Evolutionary conservation across 75 land plant genomes (phyloP).

Genomic region (Selaginella tamariscina): DNA sequence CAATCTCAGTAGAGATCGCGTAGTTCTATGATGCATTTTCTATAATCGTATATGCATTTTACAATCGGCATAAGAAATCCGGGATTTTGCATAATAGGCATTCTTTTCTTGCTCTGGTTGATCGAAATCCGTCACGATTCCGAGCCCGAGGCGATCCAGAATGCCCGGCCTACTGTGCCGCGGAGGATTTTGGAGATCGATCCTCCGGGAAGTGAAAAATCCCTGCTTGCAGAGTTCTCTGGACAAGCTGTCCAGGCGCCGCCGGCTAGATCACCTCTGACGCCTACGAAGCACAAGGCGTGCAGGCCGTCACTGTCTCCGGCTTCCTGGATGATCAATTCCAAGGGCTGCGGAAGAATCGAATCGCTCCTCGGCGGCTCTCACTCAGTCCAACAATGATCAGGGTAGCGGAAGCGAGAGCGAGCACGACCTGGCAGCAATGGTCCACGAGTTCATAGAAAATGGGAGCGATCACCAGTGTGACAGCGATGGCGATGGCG

Average conservation of each 20-base stretch:
- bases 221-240: no score
- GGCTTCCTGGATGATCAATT: neutral
- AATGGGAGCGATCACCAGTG: conserved; percentile 23
- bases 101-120: neutral
- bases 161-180: neutral
- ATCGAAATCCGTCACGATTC: neutral
- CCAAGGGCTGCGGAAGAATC: neutral
- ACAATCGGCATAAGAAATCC: no score
- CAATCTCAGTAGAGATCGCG: neutral
- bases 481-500: conserved; percentile 7
- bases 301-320: neutral
- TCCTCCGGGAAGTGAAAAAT: no score
- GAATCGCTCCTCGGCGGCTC: no score
- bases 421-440: conserved; percentile 60
- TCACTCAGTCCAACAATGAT: no score
- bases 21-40: neutral
- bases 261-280: neutral
- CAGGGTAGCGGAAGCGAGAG: conserved; percentile 58
- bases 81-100: no score
- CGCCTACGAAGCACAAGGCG: neutral
- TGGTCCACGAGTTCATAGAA: conserved; percentile 78
- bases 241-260: no score
- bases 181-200: conserved; percentile 1
- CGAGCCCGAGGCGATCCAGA: neutral
- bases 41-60: no score